phyloP scores from a whole-genome alignment of 108 stramenopile genomes.

The Pseudonitzschia multiseries region DNA sequence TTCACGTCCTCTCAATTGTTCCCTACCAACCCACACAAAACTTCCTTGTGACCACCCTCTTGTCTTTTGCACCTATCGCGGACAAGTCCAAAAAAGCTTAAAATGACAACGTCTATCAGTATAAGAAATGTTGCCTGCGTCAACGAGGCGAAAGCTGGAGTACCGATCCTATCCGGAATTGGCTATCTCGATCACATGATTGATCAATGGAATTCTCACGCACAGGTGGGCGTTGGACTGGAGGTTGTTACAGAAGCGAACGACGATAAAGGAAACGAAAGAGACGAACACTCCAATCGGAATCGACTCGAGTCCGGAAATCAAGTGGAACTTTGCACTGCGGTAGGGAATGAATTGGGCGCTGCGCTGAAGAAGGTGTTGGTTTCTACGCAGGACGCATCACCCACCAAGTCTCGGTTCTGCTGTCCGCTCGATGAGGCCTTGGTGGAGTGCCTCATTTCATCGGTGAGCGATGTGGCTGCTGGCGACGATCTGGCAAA shows the following conservation, averaged over 20 bases:
- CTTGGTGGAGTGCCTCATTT: constrained; percentile 64
- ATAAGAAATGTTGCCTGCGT: constrained; percentile 21
- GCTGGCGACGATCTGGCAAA: constrained; percentile 24
- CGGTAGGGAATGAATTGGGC: constrained; percentile 66
- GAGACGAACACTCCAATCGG: constrained; percentile 21
- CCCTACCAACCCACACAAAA: neutral
- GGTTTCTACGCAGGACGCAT: neutral
- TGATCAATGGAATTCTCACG: constrained; percentile 89
- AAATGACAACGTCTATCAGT: constrained; percentile 2
- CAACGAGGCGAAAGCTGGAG: constrained; percentile 27
- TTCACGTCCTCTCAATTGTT: neutral
- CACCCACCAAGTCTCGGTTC: constrained; percentile 24
- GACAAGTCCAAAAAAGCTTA: too few species aligned
- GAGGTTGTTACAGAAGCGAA: constrained; percentile 28
- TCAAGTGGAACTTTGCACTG: constrained; percentile 42
- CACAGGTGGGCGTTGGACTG: constrained; percentile 75
- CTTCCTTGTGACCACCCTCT: neutral
- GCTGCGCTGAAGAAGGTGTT: constrained; percentile 35
- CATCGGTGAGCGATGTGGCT: neutral
- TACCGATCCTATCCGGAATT: constrained; percentile 72
- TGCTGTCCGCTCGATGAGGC: constrained; percentile 89
- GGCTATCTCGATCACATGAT: constrained; percentile 88
- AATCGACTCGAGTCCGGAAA: constrained; percentile 59
- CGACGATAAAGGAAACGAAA: neutral
- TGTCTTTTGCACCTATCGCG: neutral